A percentile compares a stretch with the other conserved stretches of the same genome.
phyloP scores from a whole-genome alignment of 129 eudicot species.

The Artemisia tridentata region DNA sequence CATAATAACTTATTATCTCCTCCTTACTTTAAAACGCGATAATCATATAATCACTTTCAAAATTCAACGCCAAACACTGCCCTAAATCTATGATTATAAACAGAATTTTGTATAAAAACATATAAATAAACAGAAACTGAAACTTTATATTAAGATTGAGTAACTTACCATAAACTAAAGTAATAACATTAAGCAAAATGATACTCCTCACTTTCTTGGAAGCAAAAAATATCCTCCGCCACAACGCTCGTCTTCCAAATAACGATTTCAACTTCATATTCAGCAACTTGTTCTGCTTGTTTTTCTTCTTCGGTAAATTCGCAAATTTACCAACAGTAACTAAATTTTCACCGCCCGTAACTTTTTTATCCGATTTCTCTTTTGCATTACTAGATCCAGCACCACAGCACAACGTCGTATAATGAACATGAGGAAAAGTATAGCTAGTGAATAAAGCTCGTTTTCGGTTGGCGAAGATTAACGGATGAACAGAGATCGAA shows the following conservation, averaged over 20 bases:
- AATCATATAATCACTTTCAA: too few relatives aligned
- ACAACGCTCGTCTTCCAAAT: slow-evolving; percentile 50
- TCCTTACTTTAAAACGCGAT: too few relatives aligned
- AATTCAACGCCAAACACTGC: too few relatives aligned
- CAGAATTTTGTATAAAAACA: not conserved
- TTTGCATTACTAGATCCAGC: slow-evolving; percentile 26
- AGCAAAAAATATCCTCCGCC: slow-evolving; percentile 57
- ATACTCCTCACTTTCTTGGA: slow-evolving; percentile 69
- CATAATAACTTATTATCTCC: too few relatives aligned
- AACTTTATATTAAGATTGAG: not conserved
- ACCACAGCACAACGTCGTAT: slow-evolving; percentile 27
- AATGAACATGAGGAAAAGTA: slow-evolving; percentile 21
- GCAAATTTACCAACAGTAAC: not conserved
- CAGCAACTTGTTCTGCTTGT: not conserved
- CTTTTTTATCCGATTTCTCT: slow-evolving; percentile 10
- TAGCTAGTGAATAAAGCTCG: slow-evolving; percentile 15
- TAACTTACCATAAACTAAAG: slow-evolving; percentile 59
- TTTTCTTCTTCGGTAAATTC: slow-evolving; percentile 2
- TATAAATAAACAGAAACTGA: not conserved
- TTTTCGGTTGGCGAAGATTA: slow-evolving; percentile 27
- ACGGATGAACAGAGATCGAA: slow-evolving; percentile 31
- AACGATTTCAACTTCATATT: slow-evolving; percentile 36
- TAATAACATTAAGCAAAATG: slow-evolving; percentile 62
- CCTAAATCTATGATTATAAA: not conserved
- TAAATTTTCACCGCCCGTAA: slow-evolving; percentile 28